Evolutionary conservation across 2,329 filamentous ascomycete species (phyloP).

Genomic region (Mycosphaerella arachidis): DNA sequence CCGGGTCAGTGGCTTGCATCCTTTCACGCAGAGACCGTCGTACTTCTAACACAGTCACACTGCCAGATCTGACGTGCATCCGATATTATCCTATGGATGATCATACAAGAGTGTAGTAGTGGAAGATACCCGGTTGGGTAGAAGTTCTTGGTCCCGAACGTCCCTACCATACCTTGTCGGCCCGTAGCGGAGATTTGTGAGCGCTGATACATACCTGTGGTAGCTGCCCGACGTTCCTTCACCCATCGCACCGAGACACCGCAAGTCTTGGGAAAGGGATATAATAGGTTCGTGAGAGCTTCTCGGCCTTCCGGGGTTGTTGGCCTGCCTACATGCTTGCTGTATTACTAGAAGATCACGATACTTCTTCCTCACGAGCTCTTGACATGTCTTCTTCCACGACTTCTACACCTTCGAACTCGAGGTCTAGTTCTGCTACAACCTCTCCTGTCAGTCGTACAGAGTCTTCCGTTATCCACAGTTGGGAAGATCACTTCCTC

Average conservation of each 20-base stretch:
- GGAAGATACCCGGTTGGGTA: not conserved
- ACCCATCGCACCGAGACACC: not conserved
- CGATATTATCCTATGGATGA: not conserved
- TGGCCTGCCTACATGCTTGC: not conserved
- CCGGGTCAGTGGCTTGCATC: not conserved
- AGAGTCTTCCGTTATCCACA: slow-evolving; percentile 7
- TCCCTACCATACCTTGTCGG: not conserved
- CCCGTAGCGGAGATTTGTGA: not conserved
- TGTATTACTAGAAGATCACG: not conserved
- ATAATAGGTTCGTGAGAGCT: not conserved
- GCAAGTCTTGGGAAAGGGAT: not conserved
- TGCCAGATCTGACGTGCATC: not conserved
- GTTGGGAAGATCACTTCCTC: slow-evolving; percentile 14
- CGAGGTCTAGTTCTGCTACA: not conserved
- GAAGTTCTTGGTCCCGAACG: not conserved
- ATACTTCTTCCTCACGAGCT: not conserved
- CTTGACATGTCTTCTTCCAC: not conserved
- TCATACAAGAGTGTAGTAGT: not conserved
- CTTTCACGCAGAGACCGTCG: not conserved
- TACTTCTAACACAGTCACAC: not conserved
- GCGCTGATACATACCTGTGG: not conserved
- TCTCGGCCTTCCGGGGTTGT: not conserved
- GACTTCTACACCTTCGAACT: not conserved
- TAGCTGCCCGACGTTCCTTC: not conserved
- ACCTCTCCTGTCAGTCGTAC: not conserved